Conservation (phyloP, 371 early-diverging fungal genomes). For the Amoeboradix gromovi region DNA sequence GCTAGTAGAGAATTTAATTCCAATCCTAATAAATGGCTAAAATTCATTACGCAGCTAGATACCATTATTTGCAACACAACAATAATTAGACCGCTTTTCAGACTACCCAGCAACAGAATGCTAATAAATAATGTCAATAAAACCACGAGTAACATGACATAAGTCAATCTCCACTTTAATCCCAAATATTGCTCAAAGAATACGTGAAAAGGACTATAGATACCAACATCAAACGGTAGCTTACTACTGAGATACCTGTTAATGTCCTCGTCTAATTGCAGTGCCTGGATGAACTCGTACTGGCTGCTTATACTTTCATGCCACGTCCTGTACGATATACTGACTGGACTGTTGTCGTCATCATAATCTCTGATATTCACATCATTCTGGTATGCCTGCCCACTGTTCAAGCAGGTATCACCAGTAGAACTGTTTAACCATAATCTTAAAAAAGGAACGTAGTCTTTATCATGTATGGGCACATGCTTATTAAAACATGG, state of each 20-base stretch:
- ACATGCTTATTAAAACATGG: too few relatives aligned
- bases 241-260: constrained; percentile 10
- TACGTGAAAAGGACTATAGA: constrained; percentile 40
- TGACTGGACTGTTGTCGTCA: too few relatives aligned
- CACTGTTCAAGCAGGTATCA: too few relatives aligned
- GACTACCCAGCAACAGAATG: constrained; percentile 20
- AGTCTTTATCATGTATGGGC: background rate
- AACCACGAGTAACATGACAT: constrained; percentile 22
- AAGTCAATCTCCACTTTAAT: constrained; percentile 22
- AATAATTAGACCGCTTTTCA: constrained; percentile 24
- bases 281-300: constrained; percentile 30
- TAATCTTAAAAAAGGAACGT: too few relatives aligned
- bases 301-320: constrained; percentile 31
- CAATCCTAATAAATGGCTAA: constrained; percentile 31
- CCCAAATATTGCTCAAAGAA: constrained; percentile 43
- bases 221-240: constrained; percentile 14
- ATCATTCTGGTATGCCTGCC: too few relatives aligned
- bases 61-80: constrained; percentile 30
- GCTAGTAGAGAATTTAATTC: constrained; percentile 36
- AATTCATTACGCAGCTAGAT: constrained; percentile 27
- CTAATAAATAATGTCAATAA: constrained; percentile 28
- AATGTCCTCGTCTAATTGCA: constrained; percentile 29
- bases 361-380: too few relatives aligned
- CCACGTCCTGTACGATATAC: constrained; percentile 35
- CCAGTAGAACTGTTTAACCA: too few relatives aligned